Evolutionary conservation across 2,329 filamentous ascomycete genomes (phyloP).

Genomic region (Boeremia exigua): DNA sequence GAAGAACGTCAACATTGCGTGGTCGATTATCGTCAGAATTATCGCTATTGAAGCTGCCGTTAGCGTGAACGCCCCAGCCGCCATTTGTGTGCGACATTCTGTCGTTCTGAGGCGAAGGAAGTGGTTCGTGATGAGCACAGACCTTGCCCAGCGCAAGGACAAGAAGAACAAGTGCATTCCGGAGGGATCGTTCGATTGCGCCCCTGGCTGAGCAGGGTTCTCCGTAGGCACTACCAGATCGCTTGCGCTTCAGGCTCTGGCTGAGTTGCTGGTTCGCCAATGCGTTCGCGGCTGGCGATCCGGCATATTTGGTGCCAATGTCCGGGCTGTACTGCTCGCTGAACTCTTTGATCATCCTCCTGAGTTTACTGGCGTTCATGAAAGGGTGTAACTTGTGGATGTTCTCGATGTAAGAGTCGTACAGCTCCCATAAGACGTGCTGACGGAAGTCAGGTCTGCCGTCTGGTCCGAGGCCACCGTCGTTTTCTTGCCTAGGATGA

Average conservation of each 20-base stretch:
- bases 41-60: slow-evolving; percentile 43
- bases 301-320: slow-evolving; percentile 20
- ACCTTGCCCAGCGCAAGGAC: slow-evolving; percentile 88
- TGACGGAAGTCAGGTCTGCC: slow-evolving; percentile 62
- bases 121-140: slow-evolving; percentile 60
- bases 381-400: slow-evolving; percentile 71
- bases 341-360: slow-evolving; percentile 59
- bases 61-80: slow-evolving; percentile 39
- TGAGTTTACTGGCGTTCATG: slow-evolving; percentile 61
- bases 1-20: slow-evolving; percentile 82
- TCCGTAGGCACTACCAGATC: slow-evolving; percentile 36
- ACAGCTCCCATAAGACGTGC: slow-evolving; percentile 57
- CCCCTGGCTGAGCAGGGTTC: slow-evolving; percentile 33
- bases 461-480: slow-evolving; percentile 59
- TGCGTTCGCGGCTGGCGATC: slow-evolving; percentile 31
- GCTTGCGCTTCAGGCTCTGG: slow-evolving; percentile 44
- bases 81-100: slow-evolving; percentile 25
- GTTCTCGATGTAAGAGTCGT: slow-evolving; percentile 63
- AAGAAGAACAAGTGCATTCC: slow-evolving; percentile 79
- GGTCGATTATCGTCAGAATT: slow-evolving; percentile 32
- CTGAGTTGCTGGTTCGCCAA: slow-evolving; percentile 23
- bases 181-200: slow-evolving; percentile 42
- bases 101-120: slow-evolving; percentile 64
- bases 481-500: slow-evolving; percentile 41
- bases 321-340: slow-evolving; percentile 44